Percentiles rank a stretch among this genome's conserved stretches.
Evolutionary conservation across 2,329 filamentous ascomycete genomes (phyloP).

Genomic region (Nectriaceae sp.): DNA sequence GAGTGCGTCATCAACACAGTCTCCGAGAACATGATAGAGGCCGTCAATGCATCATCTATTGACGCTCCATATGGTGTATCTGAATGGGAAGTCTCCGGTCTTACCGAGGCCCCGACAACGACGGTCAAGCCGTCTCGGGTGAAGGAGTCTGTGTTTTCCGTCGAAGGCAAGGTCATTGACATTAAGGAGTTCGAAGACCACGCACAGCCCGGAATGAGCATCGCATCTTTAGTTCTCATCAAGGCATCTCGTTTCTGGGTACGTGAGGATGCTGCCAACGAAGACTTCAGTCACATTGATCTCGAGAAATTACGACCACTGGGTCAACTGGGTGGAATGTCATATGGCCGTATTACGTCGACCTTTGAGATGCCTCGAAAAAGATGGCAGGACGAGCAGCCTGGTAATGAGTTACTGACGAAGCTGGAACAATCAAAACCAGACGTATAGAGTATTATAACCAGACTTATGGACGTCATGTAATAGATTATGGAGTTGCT

Average conservation of each 20-base stretch:
- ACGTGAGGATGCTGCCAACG: conserved; percentile 25
- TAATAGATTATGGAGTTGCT: too few relatives aligned
- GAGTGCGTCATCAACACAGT: conserved; percentile 85
- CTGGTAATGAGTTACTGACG: conserved; percentile 16
- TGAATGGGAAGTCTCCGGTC: conserved; percentile 74
- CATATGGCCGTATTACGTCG: conserved; percentile 24
- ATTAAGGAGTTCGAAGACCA: conserved; percentile 28
- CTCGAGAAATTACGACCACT: conserved; percentile 24
- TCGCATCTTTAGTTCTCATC: conserved; percentile 25
- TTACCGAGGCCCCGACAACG: conserved; percentile 24
- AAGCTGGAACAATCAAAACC: conserved; percentile 5
- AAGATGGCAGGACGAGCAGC: conserved; percentile 25
- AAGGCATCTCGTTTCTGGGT: conserved; percentile 34
- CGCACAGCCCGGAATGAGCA: conserved; percentile 19
- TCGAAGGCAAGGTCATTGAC: conserved; percentile 31
- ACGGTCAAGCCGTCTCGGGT: conserved; percentile 28
- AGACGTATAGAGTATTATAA: not conserved
- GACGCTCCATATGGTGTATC: conserved; percentile 73
- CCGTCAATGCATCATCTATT: conserved; percentile 73
- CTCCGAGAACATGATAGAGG: conserved; percentile 76
- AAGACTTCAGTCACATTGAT: conserved; percentile 23
- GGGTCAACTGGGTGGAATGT: conserved; percentile 28
- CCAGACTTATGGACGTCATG: too few relatives aligned
- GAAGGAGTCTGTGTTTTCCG: conserved; percentile 27
- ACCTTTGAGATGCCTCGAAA: conserved; percentile 28